These are phyloP conservation scores for Xylariaceae sp. DNA, from an alignment of 2,329 filamentous ascomycete genomes.

Conservation along the genomic window DNA sequence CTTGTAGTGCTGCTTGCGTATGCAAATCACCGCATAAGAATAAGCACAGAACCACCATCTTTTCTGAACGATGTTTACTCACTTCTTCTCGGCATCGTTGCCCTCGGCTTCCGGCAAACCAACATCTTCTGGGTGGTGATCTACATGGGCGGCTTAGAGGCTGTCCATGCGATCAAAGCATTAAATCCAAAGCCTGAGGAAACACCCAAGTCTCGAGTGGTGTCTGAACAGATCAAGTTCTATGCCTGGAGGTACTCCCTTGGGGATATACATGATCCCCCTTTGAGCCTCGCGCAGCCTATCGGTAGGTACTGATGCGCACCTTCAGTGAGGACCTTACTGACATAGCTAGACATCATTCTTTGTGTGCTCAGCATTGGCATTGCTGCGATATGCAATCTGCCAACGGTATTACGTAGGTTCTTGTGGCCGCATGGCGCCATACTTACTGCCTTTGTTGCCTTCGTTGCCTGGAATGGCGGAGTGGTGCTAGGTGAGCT, in stretches of 20 bases:
- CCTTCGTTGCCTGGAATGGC: slow-evolving; percentile 85
- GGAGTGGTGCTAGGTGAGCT: slow-evolving; percentile 83
- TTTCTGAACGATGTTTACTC: slow-evolving; percentile 51
- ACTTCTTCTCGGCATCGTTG: slow-evolving; percentile 65
- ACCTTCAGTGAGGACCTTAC: background rate
- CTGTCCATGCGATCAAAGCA: slow-evolving; percentile 57
- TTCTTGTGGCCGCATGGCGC: slow-evolving; percentile 64
- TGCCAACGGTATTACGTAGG: slow-evolving; percentile 51
- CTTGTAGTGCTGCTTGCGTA: slow-evolving; percentile 76
- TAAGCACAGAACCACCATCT: slow-evolving; percentile 44
- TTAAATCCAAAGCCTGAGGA: slow-evolving; percentile 45
- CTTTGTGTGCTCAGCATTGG: slow-evolving; percentile 69
- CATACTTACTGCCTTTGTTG: slow-evolving; percentile 71
- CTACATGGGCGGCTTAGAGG: slow-evolving; percentile 71
- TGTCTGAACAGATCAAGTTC: slow-evolving; percentile 47
- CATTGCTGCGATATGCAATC: slow-evolving; percentile 61
- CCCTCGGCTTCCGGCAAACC: slow-evolving; percentile 86
- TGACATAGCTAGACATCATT: slow-evolving; percentile 54
- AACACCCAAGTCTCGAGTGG: slow-evolving; percentile 42
- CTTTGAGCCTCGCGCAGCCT: slow-evolving; percentile 54
- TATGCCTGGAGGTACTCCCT: slow-evolving; percentile 53
- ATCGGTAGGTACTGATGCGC: slow-evolving; percentile 52
- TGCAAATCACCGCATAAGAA: slow-evolving; percentile 58
- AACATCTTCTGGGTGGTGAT: slow-evolving; percentile 96
- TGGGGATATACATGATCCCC: slow-evolving; percentile 63